A percentile compares a stretch with the other conserved stretches of the same genome.
Conservation (phyloP, 768 basidiomycete genomes). For the Lactarius pseudohatsudake region DNA sequence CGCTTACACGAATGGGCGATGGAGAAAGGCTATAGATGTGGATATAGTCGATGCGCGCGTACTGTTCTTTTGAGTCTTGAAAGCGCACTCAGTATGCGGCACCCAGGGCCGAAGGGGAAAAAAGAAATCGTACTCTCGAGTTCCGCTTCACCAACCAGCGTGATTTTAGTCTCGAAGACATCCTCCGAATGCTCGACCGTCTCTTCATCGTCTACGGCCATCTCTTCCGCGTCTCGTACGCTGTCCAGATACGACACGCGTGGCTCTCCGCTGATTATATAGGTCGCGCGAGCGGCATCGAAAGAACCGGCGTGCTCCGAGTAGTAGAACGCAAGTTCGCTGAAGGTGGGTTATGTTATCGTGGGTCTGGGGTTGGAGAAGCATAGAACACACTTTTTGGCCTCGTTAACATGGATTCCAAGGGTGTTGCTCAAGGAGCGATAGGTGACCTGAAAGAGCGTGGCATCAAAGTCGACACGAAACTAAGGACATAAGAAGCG, state of each 20-base stretch:
- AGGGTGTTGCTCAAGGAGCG: conserved; percentile 72
- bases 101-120: background rate
- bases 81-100: background rate
- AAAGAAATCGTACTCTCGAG: conserved; percentile 55
- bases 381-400: conserved; percentile 62
- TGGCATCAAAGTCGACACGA: background rate
- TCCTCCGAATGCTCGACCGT: conserved; percentile 44
- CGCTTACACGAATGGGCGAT: conserved; percentile 55
- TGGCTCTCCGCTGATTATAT: conserved; percentile 61
- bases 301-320: conserved; percentile 43
- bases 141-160: conserved; percentile 61
- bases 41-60: conserved; percentile 50
- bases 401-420: conserved; percentile 69
- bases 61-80: conserved; percentile 56
- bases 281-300: conserved; percentile 60
- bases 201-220: conserved; percentile 41
- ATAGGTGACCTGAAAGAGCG: conserved; percentile 64
- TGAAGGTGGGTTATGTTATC: conserved; percentile 33
- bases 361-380: background rate
- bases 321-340: conserved; percentile 64
- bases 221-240: conserved; percentile 29
- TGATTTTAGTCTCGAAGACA: conserved; percentile 47
- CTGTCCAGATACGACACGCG: conserved; percentile 11
- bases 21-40: conserved; percentile 76
- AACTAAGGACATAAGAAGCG: conserved; percentile 22